These are phyloP conservation scores for Aureobasidium sp. DNA, from an alignment of 2,329 filamentous ascomycete genomes.

Conservation along the genomic window DNA sequence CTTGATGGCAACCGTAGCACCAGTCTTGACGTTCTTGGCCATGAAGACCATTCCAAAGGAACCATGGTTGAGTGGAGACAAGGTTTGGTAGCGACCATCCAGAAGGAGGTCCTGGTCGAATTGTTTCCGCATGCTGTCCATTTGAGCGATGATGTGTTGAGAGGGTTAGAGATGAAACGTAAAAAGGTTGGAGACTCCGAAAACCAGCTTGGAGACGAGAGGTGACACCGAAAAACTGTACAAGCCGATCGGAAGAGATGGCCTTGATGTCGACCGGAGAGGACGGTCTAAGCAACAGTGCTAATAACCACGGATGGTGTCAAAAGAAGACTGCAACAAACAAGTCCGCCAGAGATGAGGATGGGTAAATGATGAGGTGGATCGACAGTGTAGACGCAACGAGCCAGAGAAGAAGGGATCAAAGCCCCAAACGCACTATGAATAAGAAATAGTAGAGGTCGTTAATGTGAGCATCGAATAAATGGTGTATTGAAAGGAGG, in stretches of 20 bases:
- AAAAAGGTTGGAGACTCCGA: conserved; percentile 6
- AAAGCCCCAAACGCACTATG: conserved; percentile 10
- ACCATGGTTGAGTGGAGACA: conserved; percentile 93
- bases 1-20: conserved; percentile 85
- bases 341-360: conserved; percentile 6
- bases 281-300: not conserved
- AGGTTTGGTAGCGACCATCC: conserved; percentile 80
- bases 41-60: conserved; percentile 99
- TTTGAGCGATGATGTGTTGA: conserved; percentile 23
- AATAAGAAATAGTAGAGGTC: conserved; percentile 10
- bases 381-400: conserved; percentile 7
- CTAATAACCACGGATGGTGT: conserved; percentile 3
- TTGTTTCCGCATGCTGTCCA: conserved; percentile 82
- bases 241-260: conserved; percentile 1
- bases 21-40: conserved; percentile 69
- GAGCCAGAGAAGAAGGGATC: conserved; percentile 2
- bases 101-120: conserved; percentile 74
- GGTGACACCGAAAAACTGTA: conserved; percentile 1
- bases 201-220: conserved; percentile 4
- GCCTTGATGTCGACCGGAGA: not conserved
- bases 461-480: conserved; percentile 13
- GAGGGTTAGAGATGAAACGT: conserved; percentile 1
- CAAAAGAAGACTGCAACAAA: not conserved
- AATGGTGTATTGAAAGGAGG: not conserved
- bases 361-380: conserved; percentile 2